These are phyloP conservation scores for Fusarium pilosicola DNA, from an alignment of 2,329 filamentous ascomycete species.

Conservation along the genomic window DNA sequence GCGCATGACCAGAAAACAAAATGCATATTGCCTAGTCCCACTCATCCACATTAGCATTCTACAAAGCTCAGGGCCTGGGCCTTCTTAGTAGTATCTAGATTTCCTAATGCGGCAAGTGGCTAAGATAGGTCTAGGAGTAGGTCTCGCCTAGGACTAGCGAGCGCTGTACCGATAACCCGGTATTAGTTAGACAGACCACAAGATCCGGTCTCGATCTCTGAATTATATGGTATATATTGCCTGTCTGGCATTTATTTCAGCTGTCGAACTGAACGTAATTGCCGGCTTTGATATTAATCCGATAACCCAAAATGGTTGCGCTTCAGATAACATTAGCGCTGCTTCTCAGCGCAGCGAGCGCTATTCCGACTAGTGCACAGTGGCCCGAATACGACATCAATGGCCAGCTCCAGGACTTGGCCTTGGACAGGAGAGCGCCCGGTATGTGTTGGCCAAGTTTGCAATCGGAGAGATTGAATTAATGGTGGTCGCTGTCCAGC, in stretches of 20 bases:
- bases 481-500: background rate
- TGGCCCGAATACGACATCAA: background rate
- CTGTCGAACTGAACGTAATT: too few relatives aligned
- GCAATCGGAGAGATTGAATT: fast-evolving
- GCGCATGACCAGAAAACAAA: background rate
- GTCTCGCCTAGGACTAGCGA: background rate
- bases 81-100: background rate
- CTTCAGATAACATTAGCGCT: background rate
- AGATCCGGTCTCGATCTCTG: fast-evolving
- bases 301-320: background rate
- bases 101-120: background rate
- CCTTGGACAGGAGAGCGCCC: background rate
- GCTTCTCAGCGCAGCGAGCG: background rate
- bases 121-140: background rate
- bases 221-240: background rate
- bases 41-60: too few relatives aligned
- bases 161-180: background rate
- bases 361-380: background rate
- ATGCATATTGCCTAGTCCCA: background rate
- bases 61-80: background rate
- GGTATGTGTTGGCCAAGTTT: background rate
- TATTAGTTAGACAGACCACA: background rate
- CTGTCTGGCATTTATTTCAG: fast-evolving
- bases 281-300: too few relatives aligned
- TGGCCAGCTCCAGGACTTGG: background rate